phyloP scores from a whole-genome alignment of 176 grass and related monocot species.

The Oryza meridionalis region DNA sequence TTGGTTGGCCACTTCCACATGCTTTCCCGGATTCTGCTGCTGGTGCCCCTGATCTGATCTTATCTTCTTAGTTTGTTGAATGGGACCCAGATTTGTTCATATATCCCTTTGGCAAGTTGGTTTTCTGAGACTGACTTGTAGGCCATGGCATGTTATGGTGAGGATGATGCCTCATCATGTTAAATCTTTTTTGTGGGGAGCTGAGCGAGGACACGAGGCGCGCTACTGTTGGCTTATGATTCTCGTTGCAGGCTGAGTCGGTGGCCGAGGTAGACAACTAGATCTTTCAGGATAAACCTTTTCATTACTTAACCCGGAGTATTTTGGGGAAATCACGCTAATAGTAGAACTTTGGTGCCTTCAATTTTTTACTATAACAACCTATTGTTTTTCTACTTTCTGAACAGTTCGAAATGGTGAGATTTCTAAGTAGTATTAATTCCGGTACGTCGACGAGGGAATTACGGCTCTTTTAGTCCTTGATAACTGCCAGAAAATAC shows the following conservation, averaged over 20 bases:
- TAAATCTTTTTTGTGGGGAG: neutral
- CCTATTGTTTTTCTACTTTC: neutral
- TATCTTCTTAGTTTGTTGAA: slow-evolving; percentile 38
- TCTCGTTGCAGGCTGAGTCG: slow-evolving; percentile 1
- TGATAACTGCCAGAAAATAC: slow-evolving; percentile 2
- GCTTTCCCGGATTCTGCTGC: slow-evolving; percentile 52
- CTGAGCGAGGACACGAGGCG: slow-evolving; percentile 35
- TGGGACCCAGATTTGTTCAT: slow-evolving; percentile 31
- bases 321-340: neutral
- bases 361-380: neutral
- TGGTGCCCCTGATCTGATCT: slow-evolving; percentile 51
- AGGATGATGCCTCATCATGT: slow-evolving; percentile 20
- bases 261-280: slow-evolving; percentile 2
- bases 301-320: neutral
- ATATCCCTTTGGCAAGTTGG: slow-evolving; percentile 25
- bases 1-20: slow-evolving; percentile 56
- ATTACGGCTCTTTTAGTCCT: neutral
- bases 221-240: neutral
- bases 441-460: neutral
- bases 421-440: neutral
- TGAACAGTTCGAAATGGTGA: neutral
- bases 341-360: neutral
- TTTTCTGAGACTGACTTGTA: slow-evolving; percentile 3
- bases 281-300: slow-evolving; percentile 8
- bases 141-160: neutral